Base-by-base conservation (phyloP, 164 flowering plant genomes). In the Liquidambar formosana region DNA sequence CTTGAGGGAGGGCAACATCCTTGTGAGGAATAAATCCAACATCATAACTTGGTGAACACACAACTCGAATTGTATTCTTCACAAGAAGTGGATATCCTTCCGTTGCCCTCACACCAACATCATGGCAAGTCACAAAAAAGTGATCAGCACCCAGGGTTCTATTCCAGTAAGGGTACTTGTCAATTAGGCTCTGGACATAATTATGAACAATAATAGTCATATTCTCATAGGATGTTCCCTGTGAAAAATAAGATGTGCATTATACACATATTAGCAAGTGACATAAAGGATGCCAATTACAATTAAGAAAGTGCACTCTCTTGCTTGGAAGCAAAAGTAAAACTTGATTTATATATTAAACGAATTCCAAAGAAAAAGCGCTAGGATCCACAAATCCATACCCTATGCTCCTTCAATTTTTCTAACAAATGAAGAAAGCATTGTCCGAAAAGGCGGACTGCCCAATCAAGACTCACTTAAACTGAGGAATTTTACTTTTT, bases 111-210 rank as follows among this genome's bases (percentile, higher is more conserved):
- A 91, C 98, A 73, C 99, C 99, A 61, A 95, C 97, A 88, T 95
- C 99, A 85, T 95, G 99, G 66, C 99, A 93, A 65, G 99, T 91
- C 33, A 95, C 99, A 75, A 93, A 91, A 77, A 95, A 95, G 72
- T 95, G 99, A 82, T 95, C 99, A 5, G 99, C 93, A 56, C 98
- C 99, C 63, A 95, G 74, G 33, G 99, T 93, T 77, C 98, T 89
- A 78, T 95, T 95, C 99, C 99, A 95, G 67, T 89, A 91, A 53
- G 99, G 99, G 66, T 93, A 93, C 84, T 95, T 95, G 64, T 71
- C 65, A 53, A 91, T 91, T 56, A 95, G 83, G 62, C 89, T 66
- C 61, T 87, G 87, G 48, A 95, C 89, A 74, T 95, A 95, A 67
- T 87, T 68, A 51, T 80, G 84, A 23, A 95, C 95, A 65, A 95